Evolutionary conservation across 345 rosid genomes (phyloP).

Genomic region (Moringa oleifera): DNA sequence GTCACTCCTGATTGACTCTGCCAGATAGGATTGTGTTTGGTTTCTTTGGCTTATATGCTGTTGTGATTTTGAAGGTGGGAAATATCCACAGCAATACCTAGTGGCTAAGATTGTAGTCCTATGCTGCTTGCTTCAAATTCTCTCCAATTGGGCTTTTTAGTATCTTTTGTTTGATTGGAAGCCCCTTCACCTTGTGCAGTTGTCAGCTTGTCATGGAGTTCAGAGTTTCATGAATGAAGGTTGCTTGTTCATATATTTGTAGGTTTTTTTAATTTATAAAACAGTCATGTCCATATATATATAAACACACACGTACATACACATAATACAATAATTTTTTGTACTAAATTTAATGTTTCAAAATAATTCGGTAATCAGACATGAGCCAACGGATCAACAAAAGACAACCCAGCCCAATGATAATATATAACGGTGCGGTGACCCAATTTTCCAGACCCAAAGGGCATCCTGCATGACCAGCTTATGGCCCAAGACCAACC

Average conservation of each 20-base stretch:
- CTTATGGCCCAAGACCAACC: too few relatives aligned
- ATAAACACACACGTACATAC: too few relatives aligned
- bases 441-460: too few relatives aligned
- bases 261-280: too few relatives aligned
- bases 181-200: constrained; percentile 16
- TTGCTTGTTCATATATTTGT: background rate
- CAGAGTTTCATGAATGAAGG: background rate
- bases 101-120: constrained; percentile 25
- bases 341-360: too few relatives aligned
- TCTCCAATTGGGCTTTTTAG: background rate
- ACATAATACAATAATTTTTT: too few relatives aligned
- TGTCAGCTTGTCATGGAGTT: background rate
- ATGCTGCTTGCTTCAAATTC: constrained; percentile 21
- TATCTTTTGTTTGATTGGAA: constrained; percentile 9
- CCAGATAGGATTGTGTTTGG: constrained; percentile 4
- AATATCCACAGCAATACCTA: constrained; percentile 13
- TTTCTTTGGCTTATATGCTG: constrained; percentile 7
- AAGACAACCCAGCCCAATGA: too few relatives aligned
- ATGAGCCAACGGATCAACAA: too few relatives aligned
- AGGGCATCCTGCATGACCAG: too few relatives aligned
- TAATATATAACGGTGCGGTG: too few relatives aligned
- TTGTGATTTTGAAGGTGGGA: constrained; percentile 23
- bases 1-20: constrained; percentile 25
- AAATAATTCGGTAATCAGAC: too few relatives aligned
- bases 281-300: too few relatives aligned